These are phyloP conservation scores for Rhodosporidiobolus odoratus DNA, from an alignment of 768 basidiomycete genomes.

Conservation along the genomic window DNA sequence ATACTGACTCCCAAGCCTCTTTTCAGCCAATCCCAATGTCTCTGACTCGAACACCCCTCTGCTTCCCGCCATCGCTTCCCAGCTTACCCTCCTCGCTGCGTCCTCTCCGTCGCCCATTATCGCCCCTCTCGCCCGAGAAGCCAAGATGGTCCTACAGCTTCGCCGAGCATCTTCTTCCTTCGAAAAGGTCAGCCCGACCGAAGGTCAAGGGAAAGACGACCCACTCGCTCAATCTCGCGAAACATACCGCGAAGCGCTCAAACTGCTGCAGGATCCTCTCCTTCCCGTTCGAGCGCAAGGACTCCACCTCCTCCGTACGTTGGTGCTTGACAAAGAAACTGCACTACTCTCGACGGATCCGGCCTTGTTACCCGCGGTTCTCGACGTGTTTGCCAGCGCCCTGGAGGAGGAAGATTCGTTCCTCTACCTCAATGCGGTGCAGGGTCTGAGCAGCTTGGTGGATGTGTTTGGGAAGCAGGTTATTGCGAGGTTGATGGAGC, in stretches of 20 bases:
- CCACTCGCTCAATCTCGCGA: slow-evolving; percentile 53
- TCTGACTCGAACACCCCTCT: slow-evolving; percentile 53
- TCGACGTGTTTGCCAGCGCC: slow-evolving; percentile 77
- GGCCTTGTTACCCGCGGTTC: slow-evolving; percentile 71
- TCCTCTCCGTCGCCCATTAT: slow-evolving; percentile 53
- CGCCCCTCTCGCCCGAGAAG: slow-evolving; percentile 65
- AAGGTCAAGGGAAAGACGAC: slow-evolving; percentile 44
- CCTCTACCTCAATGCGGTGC: slow-evolving; percentile 84
- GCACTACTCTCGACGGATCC: slow-evolving; percentile 49
- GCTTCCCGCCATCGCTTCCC: slow-evolving; percentile 64
- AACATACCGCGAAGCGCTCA: slow-evolving; percentile 78
- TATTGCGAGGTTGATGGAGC: slow-evolving; percentile 59
- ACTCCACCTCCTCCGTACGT: slow-evolving; percentile 69
- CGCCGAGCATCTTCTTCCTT: slow-evolving; percentile 58
- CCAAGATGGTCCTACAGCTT: slow-evolving; percentile 74
- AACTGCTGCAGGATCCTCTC: slow-evolving; percentile 81
- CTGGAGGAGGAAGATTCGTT: slow-evolving; percentile 92
- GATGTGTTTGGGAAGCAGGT: slow-evolving; percentile 71
- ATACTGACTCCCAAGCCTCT: background rate
- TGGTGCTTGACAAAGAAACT: slow-evolving; percentile 50
- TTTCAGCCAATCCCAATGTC: slow-evolving; percentile 44
- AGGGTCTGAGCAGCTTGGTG: slow-evolving; percentile 80
- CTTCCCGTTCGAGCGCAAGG: slow-evolving; percentile 93
- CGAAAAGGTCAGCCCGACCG: slow-evolving; percentile 42
- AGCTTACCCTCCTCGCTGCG: slow-evolving; percentile 58